Evolutionary conservation across 2,329 filamentous ascomycete genomes (phyloP).

Genomic region (Ceratocystis variospora): DNA sequence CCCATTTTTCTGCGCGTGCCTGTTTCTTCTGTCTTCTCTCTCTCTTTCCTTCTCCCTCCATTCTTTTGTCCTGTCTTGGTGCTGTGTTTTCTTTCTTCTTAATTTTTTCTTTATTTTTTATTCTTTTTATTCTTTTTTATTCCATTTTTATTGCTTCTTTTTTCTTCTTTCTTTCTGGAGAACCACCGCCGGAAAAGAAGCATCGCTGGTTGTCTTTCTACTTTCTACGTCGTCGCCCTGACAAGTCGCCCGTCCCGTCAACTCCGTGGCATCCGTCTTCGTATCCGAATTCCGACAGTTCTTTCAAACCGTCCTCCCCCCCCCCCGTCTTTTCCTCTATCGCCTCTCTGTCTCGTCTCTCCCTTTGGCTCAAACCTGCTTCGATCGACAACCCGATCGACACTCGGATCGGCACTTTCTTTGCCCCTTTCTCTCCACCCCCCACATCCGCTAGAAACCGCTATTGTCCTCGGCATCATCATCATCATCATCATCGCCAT

Average conservation of each 20-base stretch:
- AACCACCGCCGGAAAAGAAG: no score
- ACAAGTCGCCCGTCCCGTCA: neutral
- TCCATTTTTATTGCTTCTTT: neutral
- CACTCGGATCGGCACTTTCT: neutral
- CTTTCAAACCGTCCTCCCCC: neutral
- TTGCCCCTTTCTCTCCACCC: neutral
- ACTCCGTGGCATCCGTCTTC: no score
- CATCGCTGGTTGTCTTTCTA: no score
- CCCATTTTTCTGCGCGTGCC: neutral
- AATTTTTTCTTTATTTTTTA: neutral
- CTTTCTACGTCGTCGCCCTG: neutral
- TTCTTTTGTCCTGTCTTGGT: neutral
- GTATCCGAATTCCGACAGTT: neutral
- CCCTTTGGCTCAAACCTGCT: no score
- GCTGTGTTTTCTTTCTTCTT: neutral
- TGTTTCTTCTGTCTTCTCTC: neutral
- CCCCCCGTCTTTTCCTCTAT: no score
- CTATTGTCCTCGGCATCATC: no score
- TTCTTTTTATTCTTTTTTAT: neutral
- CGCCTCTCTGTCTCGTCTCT: no score
- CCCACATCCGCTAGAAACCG: no score
- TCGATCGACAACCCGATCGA: neutral
- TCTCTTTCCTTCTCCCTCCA: neutral
- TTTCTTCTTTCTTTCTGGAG: neutral
- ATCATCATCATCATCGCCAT: no score